phyloP scores from a whole-genome alignment of 768 basidiomycete species.

The Hygrophorus pudorinus region DNA sequence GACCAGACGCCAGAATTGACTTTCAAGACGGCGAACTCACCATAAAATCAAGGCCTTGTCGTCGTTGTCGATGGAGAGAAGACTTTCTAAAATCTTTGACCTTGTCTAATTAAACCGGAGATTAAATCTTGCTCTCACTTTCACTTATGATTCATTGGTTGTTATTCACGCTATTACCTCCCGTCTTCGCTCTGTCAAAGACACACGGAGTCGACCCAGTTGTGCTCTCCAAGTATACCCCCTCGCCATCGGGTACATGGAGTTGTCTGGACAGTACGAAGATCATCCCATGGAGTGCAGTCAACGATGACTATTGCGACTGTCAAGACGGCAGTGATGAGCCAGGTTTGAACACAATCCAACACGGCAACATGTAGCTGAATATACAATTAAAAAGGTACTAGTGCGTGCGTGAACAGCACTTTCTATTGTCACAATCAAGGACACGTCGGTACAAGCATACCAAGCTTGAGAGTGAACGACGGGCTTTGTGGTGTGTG shows the following conservation, averaged over 20 bases:
- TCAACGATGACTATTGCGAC: conserved; percentile 95
- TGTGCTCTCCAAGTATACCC: conserved; percentile 45
- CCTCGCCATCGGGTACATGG: conserved; percentile 51
- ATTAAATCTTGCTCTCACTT: neutral
- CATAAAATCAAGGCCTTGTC: neutral
- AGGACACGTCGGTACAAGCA: conserved; percentile 76
- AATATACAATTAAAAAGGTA: conserved; percentile 38
- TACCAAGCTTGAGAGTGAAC: conserved; percentile 75
- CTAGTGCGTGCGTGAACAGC: conserved; percentile 70
- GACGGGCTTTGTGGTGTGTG: conserved; percentile 88
- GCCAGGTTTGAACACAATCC: conserved; percentile 48
- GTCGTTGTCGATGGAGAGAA: neutral
- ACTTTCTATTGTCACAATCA: conserved; percentile 80
- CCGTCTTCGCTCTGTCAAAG: conserved; percentile 34
- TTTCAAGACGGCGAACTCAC: neutral
- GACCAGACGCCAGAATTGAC: neutral
- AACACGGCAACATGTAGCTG: neutral
- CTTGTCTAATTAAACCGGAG: too few species aligned
- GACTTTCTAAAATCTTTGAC: neutral
- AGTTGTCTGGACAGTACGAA: conserved; percentile 74
- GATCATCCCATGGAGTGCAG: conserved; percentile 66
- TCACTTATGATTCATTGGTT: conserved; percentile 41
- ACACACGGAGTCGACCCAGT: conserved; percentile 50
- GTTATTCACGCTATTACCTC: conserved; percentile 30
- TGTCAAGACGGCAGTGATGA: conserved; percentile 94